These are phyloP conservation scores for Macrolepiota albuminosa DNA, from an alignment of 768 basidiomycete genomes.

Conservation along the genomic window DNA sequence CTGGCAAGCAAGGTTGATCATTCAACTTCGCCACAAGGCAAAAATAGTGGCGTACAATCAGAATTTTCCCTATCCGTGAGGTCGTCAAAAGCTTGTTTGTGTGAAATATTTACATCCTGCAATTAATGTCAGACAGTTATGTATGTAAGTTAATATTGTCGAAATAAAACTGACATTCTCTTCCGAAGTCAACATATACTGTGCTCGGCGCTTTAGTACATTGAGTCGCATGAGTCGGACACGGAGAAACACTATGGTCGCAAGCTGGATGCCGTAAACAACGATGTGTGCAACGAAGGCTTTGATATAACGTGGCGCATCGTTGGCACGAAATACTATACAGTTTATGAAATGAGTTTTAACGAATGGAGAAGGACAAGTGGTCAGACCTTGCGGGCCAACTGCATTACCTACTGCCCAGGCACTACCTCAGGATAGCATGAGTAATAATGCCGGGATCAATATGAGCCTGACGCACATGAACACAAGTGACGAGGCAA, in stretches of 20 bases:
- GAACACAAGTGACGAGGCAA: slow-evolving; percentile 44
- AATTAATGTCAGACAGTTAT: not conserved
- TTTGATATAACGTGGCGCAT: slow-evolving; percentile 41
- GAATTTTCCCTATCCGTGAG: slow-evolving; percentile 46
- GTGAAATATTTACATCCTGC: slow-evolving; percentile 27
- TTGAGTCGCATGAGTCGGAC: slow-evolving; percentile 38
- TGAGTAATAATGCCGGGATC: not conserved
- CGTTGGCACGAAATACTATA: slow-evolving; percentile 39
- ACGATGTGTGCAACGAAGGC: slow-evolving; percentile 44
- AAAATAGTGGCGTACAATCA: slow-evolving; percentile 27
- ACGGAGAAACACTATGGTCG: slow-evolving; percentile 33
- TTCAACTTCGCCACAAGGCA: not conserved
- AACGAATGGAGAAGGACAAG: not conserved
- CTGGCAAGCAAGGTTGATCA: slow-evolving; percentile 14
- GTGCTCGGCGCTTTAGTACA: slow-evolving; percentile 33
- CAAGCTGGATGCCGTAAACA: slow-evolving; percentile 40
- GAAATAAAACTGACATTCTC: not conserved
- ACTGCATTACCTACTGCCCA: slow-evolving; percentile 51
- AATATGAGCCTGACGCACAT: slow-evolving; percentile 22
- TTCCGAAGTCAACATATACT: slow-evolving; percentile 3
- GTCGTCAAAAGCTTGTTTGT: slow-evolving; percentile 43
- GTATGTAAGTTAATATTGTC: not conserved
- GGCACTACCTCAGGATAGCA: slow-evolving; percentile 22
- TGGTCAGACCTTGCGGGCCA: slow-evolving; percentile 33
- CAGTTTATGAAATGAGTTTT: not conserved